Percentiles rank a stretch among this genome's conserved stretches.
These are phyloP conservation scores for Penstemon barbatus DNA, from an alignment of 257 asterid genomes.

Conservation along the genomic window DNA sequence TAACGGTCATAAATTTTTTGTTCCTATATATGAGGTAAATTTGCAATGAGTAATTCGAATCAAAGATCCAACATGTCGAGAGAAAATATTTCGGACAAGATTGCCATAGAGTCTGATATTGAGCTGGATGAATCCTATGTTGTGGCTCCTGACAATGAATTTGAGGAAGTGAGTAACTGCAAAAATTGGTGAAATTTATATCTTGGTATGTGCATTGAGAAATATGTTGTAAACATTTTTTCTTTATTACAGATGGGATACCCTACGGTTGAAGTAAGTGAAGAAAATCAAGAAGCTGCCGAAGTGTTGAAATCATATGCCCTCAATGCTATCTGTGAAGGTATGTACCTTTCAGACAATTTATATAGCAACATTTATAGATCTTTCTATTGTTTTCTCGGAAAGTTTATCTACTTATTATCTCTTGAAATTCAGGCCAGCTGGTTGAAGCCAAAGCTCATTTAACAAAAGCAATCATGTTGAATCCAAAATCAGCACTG, in stretches of 20 bases:
- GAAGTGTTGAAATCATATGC: slow-evolving; percentile 59
- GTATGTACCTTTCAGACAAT: no score
- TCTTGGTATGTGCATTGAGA: slow-evolving; percentile 1
- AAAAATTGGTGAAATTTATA: neutral
- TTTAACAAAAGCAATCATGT: slow-evolving; percentile 64
- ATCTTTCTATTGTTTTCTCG: no score
- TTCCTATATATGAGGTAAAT: no score
- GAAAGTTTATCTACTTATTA: no score
- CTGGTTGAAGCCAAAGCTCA: slow-evolving; percentile 49
- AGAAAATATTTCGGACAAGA: slow-evolving; percentile 23
- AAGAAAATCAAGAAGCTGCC: slow-evolving; percentile 63
- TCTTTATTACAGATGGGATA: slow-evolving; percentile 64
- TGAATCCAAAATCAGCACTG: slow-evolving; percentile 68
- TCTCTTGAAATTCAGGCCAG: slow-evolving; percentile 39
- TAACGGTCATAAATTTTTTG: no score
- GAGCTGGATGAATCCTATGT: slow-evolving; percentile 66
- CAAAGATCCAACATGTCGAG: slow-evolving; percentile 19
- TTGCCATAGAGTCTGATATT: slow-evolving; percentile 33
- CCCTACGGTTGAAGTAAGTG: slow-evolving; percentile 58
- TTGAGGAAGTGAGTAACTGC: slow-evolving; percentile 50
- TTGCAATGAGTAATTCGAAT: no score
- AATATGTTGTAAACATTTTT: neutral
- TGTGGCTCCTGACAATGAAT: slow-evolving; percentile 67
- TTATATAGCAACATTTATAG: no score
- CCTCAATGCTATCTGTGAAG: slow-evolving; percentile 40